A percentile compares a stretch with the other conserved stretches of the same genome.
These are phyloP conservation scores for Wickerhamiella sergipiensis DNA, from an alignment of 805 yeast species.

Conservation along the genomic window DNA sequence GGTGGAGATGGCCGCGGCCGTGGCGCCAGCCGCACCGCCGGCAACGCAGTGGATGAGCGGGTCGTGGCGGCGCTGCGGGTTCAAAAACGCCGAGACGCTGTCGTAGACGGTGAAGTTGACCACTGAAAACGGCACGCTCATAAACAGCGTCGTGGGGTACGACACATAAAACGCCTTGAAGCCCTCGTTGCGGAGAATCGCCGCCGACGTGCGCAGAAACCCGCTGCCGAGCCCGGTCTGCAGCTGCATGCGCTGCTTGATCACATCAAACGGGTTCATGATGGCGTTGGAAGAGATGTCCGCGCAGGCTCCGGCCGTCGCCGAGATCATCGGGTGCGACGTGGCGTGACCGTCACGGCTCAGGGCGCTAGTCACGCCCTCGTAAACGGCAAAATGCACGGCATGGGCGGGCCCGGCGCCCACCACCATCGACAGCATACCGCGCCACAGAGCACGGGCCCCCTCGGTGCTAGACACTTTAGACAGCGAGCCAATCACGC, in stretches of 20 bases:
- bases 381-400: conserved; percentile 88
- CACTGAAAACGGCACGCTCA: conserved; percentile 92
- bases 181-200: conserved; percentile 27
- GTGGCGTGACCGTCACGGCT: conserved; percentile 29
- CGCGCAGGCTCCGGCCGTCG: conserved; percentile 81
- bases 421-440: conserved; percentile 76
- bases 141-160: conserved; percentile 83
- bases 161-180: conserved; percentile 75
- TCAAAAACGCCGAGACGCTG: conserved; percentile 58
- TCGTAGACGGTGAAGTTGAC: conserved; percentile 89
- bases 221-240: conserved; percentile 19
- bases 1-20: conserved; percentile 88
- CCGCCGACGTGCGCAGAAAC: conserved; percentile 16
- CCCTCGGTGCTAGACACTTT: conserved; percentile 81
- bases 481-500: conserved; percentile 53
- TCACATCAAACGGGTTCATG: conserved; percentile 94
- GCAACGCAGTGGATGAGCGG: conserved; percentile 84
- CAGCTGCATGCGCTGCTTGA: conserved; percentile 89
- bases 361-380: conserved; percentile 52
- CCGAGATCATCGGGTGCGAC: conserved; percentile 70
- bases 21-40: conserved; percentile 91
- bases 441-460: conserved; percentile 79
- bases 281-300: conserved; percentile 88
- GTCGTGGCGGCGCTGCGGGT: conserved; percentile 63
- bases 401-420: conserved; percentile 99